Conservation (phyloP, 352 stramenopile species). For the Phytophthora brassicae region DNA sequence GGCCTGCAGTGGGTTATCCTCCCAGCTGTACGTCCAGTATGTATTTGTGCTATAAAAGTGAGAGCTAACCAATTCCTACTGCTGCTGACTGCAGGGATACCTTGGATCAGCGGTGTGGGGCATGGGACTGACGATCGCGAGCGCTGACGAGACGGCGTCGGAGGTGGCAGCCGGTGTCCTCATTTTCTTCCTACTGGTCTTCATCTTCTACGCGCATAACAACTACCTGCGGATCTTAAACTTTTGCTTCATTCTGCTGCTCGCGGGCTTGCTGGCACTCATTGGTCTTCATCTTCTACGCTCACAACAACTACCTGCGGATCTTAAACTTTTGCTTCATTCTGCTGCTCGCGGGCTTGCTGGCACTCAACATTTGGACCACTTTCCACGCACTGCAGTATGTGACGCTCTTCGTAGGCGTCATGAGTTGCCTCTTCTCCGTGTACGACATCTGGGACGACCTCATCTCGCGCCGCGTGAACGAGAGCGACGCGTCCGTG, state of each 20-base stretch:
- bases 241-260: conserved; percentile 80
- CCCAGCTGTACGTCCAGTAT: conserved; percentile 48
- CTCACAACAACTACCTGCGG: conserved; percentile 86
- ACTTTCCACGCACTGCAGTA: conserved; percentile 74
- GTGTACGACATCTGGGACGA: conserved; percentile 93
- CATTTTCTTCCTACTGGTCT: conserved; percentile 86
- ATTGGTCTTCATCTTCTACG: conserved; percentile 90
- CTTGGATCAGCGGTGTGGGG: conserved; percentile 85
- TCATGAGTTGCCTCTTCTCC: conserved; percentile 92
- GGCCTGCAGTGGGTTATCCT: conserved; percentile 75
- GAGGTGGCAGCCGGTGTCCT: conserved; percentile 82
- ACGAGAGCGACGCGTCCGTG: conserved; percentile 86
- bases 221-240: conserved; percentile 84
- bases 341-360: conserved; percentile 69
- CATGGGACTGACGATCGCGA: conserved; percentile 83
- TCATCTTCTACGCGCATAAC: conserved; percentile 77
- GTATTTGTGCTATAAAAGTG: background rate
- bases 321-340: conserved; percentile 86
- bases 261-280: conserved; percentile 73
- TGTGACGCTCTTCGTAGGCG: conserved; percentile 85
- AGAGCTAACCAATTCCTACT: conserved; percentile 1
- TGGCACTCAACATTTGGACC: conserved; percentile 72
- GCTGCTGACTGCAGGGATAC: conserved; percentile 55
- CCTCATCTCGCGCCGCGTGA: conserved; percentile 86
- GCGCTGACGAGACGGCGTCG: conserved; percentile 52